Evolutionary conservation across 1,284 basidiomycete species (phyloP), one percentile per base, ranked within the genome.

Genomic region (Phlebopus sp.): DNA sequence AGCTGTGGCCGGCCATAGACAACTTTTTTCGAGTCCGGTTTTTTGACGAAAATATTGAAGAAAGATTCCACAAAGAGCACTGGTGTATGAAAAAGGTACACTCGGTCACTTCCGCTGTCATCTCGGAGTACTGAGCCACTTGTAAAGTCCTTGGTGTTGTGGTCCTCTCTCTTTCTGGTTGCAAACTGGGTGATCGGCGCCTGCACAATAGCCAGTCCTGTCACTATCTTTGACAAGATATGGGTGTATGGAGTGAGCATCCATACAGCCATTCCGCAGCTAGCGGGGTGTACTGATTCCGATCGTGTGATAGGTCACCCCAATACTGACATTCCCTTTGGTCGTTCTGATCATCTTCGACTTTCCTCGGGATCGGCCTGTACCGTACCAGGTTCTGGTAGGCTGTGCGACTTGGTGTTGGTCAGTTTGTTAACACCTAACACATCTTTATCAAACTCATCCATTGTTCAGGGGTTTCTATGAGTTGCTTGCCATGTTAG

Each of bases 131-230:
- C 43, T 49, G 38, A 52, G 11, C 37, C 17, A 32, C 25, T 13
- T 39, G 30, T 37, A 32, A 44, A 78, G 74, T 71, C 76, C 0
- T 68, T 86, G 35, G 83, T 83, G 9, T 54, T 86, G 14, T 85
- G 81, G 74, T 82, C 83, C 3, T 72, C 81, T 9, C 51, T 79
- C 5, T 90, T 86, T 71, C 71, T 86, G 43, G 69, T 89, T 49
- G 55, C 81, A 34, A 90, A 85, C 58, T 91, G 89, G 88, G 69
- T 78, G 15, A 71, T 89, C 34, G 79, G 77, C 1, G 69, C 73
- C 29, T 70, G 72, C 7, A 79, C 86, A 52, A 67, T 78, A 15
- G 69, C 77, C 2, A 56, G 57, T 32, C 78, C 82, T 8, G 55
- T 77, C 21, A 64, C 63, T 9, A 56, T 76, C 0, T 59, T 78